These are phyloP conservation scores for Aspergillus baeticus DNA, from an alignment of 495 filamentous ascomycete genomes.

Conservation along the genomic window DNA sequence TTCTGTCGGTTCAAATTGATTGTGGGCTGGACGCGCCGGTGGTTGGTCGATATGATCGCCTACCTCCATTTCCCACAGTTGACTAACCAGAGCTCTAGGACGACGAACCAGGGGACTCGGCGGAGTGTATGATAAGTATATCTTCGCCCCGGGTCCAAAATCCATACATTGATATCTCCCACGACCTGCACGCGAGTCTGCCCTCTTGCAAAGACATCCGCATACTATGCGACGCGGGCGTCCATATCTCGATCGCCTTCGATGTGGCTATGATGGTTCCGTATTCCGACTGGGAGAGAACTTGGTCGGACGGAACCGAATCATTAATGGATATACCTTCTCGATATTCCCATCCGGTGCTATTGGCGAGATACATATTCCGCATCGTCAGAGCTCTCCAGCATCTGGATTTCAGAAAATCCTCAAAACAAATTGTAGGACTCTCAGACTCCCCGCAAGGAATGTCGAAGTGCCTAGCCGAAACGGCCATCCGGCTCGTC, in stretches of 20 bases:
- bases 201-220: conserved; percentile 1
- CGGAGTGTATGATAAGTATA: too few species aligned
- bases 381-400: conserved; percentile 21
- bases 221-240: background rate
- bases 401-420: conserved; percentile 29
- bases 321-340: background rate
- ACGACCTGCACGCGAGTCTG: background rate
- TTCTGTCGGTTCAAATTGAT: too few species aligned
- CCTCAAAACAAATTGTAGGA: background rate
- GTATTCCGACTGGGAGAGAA: background rate
- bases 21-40: too few species aligned
- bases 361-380: conserved; percentile 16
- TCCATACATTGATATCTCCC: background rate
- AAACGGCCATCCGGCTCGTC: conserved; percentile 36
- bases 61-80: too few species aligned
- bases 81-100: background rate
- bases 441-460: background rate
- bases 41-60: too few species aligned
- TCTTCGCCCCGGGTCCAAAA: background rate
- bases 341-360: conserved; percentile 5
- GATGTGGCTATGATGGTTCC: background rate
- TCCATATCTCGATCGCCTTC: background rate
- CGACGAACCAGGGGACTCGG: background rate
- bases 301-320: background rate
- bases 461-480: conserved; percentile 13